phyloP scores from a whole-genome alignment of 2,329 filamentous ascomycete species.

The Colletotrichum eremochloae region DNA sequence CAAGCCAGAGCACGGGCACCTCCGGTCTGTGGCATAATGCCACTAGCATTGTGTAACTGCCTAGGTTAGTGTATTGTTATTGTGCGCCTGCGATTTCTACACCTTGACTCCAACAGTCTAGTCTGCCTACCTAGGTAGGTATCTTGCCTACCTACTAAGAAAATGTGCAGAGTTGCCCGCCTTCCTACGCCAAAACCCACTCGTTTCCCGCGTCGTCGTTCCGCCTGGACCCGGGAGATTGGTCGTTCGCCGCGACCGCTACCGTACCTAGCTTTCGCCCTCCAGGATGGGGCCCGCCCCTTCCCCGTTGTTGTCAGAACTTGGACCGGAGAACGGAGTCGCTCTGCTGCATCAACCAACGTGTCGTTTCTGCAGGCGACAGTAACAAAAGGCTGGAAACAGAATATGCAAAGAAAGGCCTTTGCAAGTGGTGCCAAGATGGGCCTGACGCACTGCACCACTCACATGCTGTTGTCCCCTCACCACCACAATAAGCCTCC shows the following conservation, averaged over 20 bases:
- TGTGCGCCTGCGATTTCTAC: background rate
- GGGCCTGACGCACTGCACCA: conserved; percentile 5
- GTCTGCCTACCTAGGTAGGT: too few relatives aligned
- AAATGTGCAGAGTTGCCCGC: background rate
- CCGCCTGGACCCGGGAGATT: conserved; percentile 31
- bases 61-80: background rate
- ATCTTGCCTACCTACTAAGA: background rate
- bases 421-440: conserved; percentile 28
- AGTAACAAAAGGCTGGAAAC: conserved; percentile 8
- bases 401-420: conserved; percentile 7
- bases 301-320: background rate
- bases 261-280: conserved; percentile 13
- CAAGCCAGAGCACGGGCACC: background rate
- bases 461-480: conserved; percentile 10
- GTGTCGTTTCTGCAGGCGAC: conserved; percentile 10
- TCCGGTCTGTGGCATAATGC: background rate
- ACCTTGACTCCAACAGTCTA: conserved; percentile 11
- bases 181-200: conserved; percentile 5
- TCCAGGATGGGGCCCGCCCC: background rate
- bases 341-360: conserved; percentile 23
- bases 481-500: conserved; percentile 36
- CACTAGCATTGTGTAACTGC: background rate
- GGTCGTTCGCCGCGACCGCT: conserved; percentile 10
- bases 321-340: background rate
- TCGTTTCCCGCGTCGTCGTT: conserved; percentile 9